phyloP scores from a whole-genome alignment of 2,329 filamentous ascomycete species.

The Colletotrichum liriopes region DNA sequence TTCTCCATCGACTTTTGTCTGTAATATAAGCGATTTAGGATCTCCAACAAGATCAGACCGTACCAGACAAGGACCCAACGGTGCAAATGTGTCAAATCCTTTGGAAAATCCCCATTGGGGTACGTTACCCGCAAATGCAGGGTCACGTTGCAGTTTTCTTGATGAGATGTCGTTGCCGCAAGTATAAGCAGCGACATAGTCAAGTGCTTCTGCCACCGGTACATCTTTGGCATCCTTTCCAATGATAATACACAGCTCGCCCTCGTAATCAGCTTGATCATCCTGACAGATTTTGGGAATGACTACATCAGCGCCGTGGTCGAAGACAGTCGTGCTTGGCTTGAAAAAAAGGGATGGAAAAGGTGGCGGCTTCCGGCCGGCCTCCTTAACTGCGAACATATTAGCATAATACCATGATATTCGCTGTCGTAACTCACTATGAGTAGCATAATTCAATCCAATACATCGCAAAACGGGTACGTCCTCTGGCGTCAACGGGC shows the following conservation, averaged over 20 bases:
- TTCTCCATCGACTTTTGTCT: slow-evolving; percentile 64
- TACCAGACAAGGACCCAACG: slow-evolving; percentile 67
- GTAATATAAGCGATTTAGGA: slow-evolving; percentile 59
- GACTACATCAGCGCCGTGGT: slow-evolving; percentile 55
- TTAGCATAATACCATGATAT: not conserved
- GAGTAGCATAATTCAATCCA: slow-evolving; percentile 73
- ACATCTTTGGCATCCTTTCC: slow-evolving; percentile 66
- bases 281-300: slow-evolving; percentile 66
- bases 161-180: slow-evolving; percentile 70
- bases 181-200: slow-evolving; percentile 69
- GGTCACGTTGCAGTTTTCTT: slow-evolving; percentile 67
- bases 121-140: slow-evolving; percentile 63
- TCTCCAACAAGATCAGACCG: slow-evolving; percentile 58
- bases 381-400: slow-evolving; percentile 61
- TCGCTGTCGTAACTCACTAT: slow-evolving; percentile 55
- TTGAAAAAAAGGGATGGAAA: slow-evolving; percentile 68
- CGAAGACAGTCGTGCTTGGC: slow-evolving; percentile 57
- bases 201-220: slow-evolving; percentile 57
- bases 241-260: slow-evolving; percentile 64
- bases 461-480: slow-evolving; percentile 72
- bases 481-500: slow-evolving; percentile 65
- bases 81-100: slow-evolving; percentile 70
- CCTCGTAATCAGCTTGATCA: slow-evolving; percentile 65
- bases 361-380: slow-evolving; percentile 64
- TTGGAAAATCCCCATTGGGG: slow-evolving; percentile 73